These are phyloP conservation scores for Phytophthora megakarya DNA, from an alignment of 352 stramenopile genomes.

Conservation along the genomic window DNA sequence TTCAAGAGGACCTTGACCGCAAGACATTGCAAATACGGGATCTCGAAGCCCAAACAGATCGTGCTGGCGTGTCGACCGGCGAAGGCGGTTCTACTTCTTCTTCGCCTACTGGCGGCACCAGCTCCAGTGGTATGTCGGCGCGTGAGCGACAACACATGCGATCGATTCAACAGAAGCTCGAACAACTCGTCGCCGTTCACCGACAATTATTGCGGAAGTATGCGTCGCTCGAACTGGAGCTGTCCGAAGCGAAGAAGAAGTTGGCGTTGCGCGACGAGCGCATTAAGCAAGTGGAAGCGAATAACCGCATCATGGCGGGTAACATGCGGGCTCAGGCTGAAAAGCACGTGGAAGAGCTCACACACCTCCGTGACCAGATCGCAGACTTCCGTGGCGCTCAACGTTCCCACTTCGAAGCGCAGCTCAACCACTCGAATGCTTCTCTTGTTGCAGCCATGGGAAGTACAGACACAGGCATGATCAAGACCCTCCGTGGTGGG, in stretches of 20 bases:
- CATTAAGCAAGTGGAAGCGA: conserved; percentile 90
- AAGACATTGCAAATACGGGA: conserved; percentile 68
- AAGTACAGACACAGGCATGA: conserved; percentile 40
- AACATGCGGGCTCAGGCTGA: conserved; percentile 91
- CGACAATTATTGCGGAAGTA: conserved; percentile 91
- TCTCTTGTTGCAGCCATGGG: conserved; percentile 31
- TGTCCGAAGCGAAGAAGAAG: conserved; percentile 91
- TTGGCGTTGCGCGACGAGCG: conserved; percentile 88
- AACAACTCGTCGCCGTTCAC: conserved; percentile 91
- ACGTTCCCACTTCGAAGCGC: conserved; percentile 77
- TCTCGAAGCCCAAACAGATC: conserved; percentile 63
- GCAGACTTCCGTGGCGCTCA: conserved; percentile 80
- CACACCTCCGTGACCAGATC: conserved; percentile 84
- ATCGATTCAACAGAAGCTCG: conserved; percentile 90
- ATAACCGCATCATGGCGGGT: conserved; percentile 86
- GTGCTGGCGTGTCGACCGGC: conserved; percentile 34
- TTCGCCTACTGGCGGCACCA: conserved; percentile 32
- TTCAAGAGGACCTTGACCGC: conserved; percentile 71
- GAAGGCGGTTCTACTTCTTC: conserved; percentile 35
- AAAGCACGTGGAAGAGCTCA: conserved; percentile 89
- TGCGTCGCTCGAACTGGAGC: conserved; percentile 85
- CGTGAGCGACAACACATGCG: conserved; percentile 88
- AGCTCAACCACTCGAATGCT: conserved; percentile 56
- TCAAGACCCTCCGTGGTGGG: conserved; percentile 71
- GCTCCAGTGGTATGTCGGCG: conserved; percentile 68